Evolutionary conservation across 768 basidiomycete species (phyloP), one percentile per base, ranked within the genome.

Genomic region (Mrakia gelida): DNA sequence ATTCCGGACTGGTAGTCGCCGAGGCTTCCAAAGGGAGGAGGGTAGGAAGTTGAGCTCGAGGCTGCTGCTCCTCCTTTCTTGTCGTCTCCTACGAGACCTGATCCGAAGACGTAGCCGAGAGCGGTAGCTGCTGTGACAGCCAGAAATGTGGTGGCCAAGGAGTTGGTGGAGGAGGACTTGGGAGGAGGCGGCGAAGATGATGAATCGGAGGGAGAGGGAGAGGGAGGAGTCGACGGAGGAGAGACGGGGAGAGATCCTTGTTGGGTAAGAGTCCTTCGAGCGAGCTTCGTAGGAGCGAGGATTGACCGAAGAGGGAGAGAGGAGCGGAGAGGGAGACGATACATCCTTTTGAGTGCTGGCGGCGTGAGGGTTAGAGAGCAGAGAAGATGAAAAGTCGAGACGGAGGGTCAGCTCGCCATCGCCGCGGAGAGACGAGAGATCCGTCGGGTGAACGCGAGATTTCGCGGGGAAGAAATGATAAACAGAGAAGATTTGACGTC

Each of bases 1-100:
- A 91, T 88, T 0, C 89, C 90, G 5, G 83, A 80, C 67, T 85
- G 77, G 79, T 90, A 89, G 74, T 91, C 90, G n/a, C 85, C 73
- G 5, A 15, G 34, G 10, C 45, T 63, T 21, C 73, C 78, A 67
- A 75, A 79, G n/a, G 63, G 34, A 16, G 78, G 78, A 30, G 78
- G 78, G 49, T 79, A 79, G 28, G 61, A 30, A 8, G 67, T 13
- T 38, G 67, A 70, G 67, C 34, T n/a, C 23, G 49, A 52, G 49
- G 49, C 21, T 16, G 45, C 67, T 32, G 41, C 34, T 41, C 38
- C 65, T 32, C 65, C 67, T 38, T 34, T 41, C 38, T 18, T n/a
- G 1, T 38, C 67, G 3, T 41, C 67, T 70, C 67, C 67, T 23
- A 70, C 21, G 21, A 70, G 43, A 6, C 38, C 38, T 21, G 67